Base-by-base conservation (phyloP, 2,329 filamentous ascomycete genomes). In the Xylariaceae sp. region DNA sequence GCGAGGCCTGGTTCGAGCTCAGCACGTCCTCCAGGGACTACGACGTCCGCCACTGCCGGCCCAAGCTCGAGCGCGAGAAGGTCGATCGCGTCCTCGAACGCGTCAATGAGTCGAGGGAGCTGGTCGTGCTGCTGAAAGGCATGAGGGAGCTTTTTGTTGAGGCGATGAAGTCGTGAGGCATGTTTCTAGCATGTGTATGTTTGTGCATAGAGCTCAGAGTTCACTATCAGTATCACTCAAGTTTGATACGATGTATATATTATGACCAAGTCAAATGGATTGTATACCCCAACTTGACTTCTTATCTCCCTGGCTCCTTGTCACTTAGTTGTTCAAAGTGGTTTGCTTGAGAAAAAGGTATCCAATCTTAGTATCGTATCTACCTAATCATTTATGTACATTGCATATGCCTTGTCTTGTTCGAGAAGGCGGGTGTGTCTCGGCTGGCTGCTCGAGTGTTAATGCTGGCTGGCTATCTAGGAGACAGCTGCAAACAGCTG, bases 1-100 rank as follows among this genome's bases (percentile, higher is more conserved):
- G 87, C 56, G 93, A 98, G 76, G 92, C 90, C 14, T 96, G 90
- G 87, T 98, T 99, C 71, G 93, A 98, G 77, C 79, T 99, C 54
- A 87, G 89, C 64, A 96, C 90, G 44, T 85, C 86, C 37, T 86
- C 85, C 61, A 81, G 90, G 57, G 93, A 96, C 67, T 98, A 97
- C 74, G 89, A 90, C 61, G 89, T 98, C 40, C 83, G 87, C 57
- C 88, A 90, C 65, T 89, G 88, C 67, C 82, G 89, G 70, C 95
- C 95, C 12, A 93, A 91, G 75, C 77, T 96, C 61, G 90, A 96
- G 70, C 79, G 82, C 59, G 90, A 92, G 60, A 88, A 87, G 65
- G 84, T 95, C 43, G 90, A 95, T 52, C 81, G 82, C 70, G 87
- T 95, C 46, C 73, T 93, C 52, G 90, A 96, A 62, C 81, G 81